A percentile compares a stretch with the other conserved stretches of the same genome.
Evolutionary conservation across 1,284 basidiomycete genomes (phyloP).

Genomic region (Paramarasmius palmivorus): DNA sequence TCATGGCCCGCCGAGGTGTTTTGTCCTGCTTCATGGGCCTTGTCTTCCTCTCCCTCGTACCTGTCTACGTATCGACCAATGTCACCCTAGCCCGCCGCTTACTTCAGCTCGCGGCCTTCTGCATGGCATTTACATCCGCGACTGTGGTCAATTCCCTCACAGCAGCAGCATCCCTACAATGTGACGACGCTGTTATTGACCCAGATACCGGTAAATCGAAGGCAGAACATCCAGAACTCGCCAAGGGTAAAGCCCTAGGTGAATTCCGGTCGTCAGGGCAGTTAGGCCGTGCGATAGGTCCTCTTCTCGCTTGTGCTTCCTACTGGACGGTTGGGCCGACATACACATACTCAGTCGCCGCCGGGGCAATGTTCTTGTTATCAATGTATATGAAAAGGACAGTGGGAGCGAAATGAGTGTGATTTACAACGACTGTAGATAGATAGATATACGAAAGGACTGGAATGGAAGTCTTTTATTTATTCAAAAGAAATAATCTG

Average conservation of each 20-base stretch:
- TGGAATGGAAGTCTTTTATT: conserved; percentile 5
- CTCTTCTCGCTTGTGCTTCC: conserved; percentile 79
- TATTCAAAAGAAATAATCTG: background rate
- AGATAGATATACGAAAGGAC: background rate
- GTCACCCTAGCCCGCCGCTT: conserved; percentile 52
- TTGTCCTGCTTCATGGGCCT: conserved; percentile 71
- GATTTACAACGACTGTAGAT: background rate
- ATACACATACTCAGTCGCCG: conserved; percentile 69
- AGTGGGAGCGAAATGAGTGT: conserved; percentile 26
- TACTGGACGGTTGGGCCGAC: conserved; percentile 88
- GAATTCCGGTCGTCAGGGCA: conserved; percentile 86
- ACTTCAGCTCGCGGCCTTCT: conserved; percentile 75
- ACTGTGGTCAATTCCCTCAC: conserved; percentile 91
- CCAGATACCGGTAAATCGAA: conserved; percentile 54
- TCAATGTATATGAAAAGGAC: conserved; percentile 53
- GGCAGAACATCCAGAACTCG: conserved; percentile 62
- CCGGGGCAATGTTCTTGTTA: conserved; percentile 62
- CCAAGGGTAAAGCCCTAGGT: conserved; percentile 85
- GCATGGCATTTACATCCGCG: conserved; percentile 87
- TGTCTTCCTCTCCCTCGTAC: conserved; percentile 67
- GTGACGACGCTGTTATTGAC: conserved; percentile 67
- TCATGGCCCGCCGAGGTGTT: conserved; percentile 79
- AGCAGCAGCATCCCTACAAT: conserved; percentile 83
- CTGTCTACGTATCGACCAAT: conserved; percentile 48
- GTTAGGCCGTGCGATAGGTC: conserved; percentile 86